phyloP scores from a whole-genome alignment of 2,329 filamentous ascomycete species.

The Neoscytalidium dimidiatum region DNA sequence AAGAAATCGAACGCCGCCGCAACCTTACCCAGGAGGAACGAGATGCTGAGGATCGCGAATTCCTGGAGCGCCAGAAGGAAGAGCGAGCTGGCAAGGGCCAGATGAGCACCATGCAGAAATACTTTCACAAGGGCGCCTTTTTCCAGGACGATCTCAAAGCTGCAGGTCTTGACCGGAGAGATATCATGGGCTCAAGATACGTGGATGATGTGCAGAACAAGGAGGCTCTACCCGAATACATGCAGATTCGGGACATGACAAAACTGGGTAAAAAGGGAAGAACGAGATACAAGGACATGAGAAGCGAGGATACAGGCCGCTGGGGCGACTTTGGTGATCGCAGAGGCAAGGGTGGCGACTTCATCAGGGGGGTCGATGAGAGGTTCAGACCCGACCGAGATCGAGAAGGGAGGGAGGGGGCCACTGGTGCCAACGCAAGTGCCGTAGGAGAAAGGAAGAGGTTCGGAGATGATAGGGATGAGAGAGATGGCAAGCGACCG shows the following conservation, averaged over 20 bases:
- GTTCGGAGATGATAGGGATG: constrained; percentile 38
- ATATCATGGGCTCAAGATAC: constrained; percentile 83
- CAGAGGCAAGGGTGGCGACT: constrained; percentile 39
- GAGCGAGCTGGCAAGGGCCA: constrained; percentile 75
- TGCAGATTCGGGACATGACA: constrained; percentile 92
- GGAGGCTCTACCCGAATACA: constrained; percentile 82
- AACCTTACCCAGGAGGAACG: constrained; percentile 87
- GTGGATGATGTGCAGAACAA: constrained; percentile 81
- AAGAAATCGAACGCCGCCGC: constrained; percentile 83
- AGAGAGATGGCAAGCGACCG: constrained; percentile 47
- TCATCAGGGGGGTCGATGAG: constrained; percentile 57
- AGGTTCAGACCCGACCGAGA: constrained; percentile 66
- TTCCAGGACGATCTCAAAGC: constrained; percentile 79
- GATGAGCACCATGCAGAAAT: constrained; percentile 91
- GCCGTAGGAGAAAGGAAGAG: constrained; percentile 66
- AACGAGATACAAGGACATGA: constrained; percentile 86
- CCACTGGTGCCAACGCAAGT: constrained; percentile 70
- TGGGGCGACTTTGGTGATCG: constrained; percentile 70
- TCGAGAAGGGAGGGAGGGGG: constrained; percentile 45
- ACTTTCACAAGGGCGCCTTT: constrained; percentile 96
- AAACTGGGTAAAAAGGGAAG: constrained; percentile 90
- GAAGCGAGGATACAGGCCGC: constrained; percentile 83
- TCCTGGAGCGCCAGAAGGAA: constrained; percentile 74
- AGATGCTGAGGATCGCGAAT: constrained; percentile 78
- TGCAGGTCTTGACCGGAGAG: constrained; percentile 74